Conservation (phyloP, 306 rosid genomes). For the Pterocarpus santalinus region DNA sequence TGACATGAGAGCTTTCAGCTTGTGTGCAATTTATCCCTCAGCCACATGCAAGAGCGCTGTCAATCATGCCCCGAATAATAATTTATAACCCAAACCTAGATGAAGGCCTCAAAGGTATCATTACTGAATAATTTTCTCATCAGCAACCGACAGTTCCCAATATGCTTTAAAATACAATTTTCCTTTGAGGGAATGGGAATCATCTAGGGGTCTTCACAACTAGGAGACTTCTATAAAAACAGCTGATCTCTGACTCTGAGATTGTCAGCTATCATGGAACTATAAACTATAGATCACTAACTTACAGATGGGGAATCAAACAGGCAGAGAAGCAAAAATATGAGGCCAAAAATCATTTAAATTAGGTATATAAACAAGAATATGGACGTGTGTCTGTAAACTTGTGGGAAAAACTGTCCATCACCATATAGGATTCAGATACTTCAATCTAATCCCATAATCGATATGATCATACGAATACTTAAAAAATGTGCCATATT, state of each 20-base stretch:
- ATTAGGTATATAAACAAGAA: neutral
- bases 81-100: neutral
- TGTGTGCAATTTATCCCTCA: neutral
- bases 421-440: neutral
- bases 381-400: neutral
- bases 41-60: neutral
- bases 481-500: conserved; percentile 9
- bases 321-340: conserved; percentile 19
- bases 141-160: too few species aligned
- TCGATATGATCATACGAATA: neutral
- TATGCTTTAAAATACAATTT: too few species aligned
- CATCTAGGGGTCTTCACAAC: too few species aligned
- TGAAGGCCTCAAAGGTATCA: neutral
- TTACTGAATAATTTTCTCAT: too few species aligned
- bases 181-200: too few species aligned
- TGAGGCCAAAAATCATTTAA: neutral
- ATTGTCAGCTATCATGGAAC: too few species aligned
- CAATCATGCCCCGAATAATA: conserved; percentile 5
- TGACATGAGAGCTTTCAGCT: conserved; percentile 1
- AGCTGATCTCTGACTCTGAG: too few species aligned
- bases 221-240: too few species aligned
- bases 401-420: neutral
- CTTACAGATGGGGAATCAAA: neutral
- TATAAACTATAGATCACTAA: too few species aligned
- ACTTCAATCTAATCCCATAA: neutral